Percentiles rank a stretch among this genome's conserved stretches.
phyloP scores from a whole-genome alignment of 306 rosid genomes.

The Cajanus cajan region DNA sequence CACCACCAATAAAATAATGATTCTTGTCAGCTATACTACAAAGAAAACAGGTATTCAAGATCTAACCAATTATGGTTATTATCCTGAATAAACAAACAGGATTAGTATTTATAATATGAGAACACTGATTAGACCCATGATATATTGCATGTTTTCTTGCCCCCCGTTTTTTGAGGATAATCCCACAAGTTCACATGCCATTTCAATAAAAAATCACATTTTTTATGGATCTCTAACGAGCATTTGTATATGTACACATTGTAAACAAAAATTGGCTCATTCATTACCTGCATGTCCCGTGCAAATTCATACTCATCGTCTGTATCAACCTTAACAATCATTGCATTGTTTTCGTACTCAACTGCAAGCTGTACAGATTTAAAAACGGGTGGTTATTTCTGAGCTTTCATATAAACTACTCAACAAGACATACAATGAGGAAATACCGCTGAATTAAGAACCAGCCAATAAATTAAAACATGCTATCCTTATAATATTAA shows the following conservation, averaged over 20 bases:
- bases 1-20: not conserved
- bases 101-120: not conserved
- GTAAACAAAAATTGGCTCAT: slow-evolving; percentile 4
- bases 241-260: not conserved
- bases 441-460: not conserved
- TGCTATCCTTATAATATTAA: not conserved
- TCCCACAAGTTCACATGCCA: not conserved
- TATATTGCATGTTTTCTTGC: too few relatives aligned
- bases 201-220: not conserved
- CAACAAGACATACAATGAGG: not conserved
- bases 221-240: not conserved
- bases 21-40: not conserved
- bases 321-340: slow-evolving; percentile 83
- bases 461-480: not conserved
- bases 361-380: slow-evolving; percentile 77
- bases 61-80: not conserved
- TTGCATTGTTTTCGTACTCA: slow-evolving; percentile 62
- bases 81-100: not conserved
- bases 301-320: slow-evolving; percentile 90
- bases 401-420: slow-evolving; percentile 4
- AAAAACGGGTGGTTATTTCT: slow-evolving; percentile 16
- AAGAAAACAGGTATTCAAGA: not conserved
- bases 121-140: not conserved
- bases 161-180: not conserved
- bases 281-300: slow-evolving; percentile 84